Conservation (phyloP, 2,329 filamentous ascomycete genomes). For the Diaporthe vexans region DNA sequence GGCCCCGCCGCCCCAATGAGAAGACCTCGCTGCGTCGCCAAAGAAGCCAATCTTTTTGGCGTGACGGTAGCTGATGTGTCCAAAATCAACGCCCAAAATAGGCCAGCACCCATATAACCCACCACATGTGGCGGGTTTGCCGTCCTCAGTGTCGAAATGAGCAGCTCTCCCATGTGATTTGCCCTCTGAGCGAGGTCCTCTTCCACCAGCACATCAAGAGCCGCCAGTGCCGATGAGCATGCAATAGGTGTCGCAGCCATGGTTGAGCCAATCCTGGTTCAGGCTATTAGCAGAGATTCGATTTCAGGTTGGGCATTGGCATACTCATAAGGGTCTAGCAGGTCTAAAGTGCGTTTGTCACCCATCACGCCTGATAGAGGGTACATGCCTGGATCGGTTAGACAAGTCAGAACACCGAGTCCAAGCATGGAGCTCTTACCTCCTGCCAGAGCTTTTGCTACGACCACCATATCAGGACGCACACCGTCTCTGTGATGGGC, state of each 20-base stretch:
- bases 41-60: constrained; percentile 3
- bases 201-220: constrained; percentile 21
- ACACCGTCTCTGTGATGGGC: constrained; percentile 15
- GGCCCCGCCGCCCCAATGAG: constrained; percentile 17
- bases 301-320: not conserved
- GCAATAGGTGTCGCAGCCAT: constrained; percentile 27
- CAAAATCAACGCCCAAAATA: constrained; percentile 23
- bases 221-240: constrained; percentile 19
- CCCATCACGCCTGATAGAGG: constrained; percentile 28
- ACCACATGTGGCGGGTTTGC: constrained; percentile 14
- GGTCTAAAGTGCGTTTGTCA: not conserved
- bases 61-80: constrained; percentile 10
- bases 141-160: constrained; percentile 3
- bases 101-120: constrained; percentile 9
- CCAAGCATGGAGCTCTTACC: not conserved
- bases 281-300: not conserved
- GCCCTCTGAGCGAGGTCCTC: not conserved
- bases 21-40: constrained; percentile 16
- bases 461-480: constrained; percentile 17
- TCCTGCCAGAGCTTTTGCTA: constrained; percentile 28
- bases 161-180: not conserved
- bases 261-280: constrained; percentile 16
- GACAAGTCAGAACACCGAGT: not conserved
- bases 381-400: constrained; percentile 11
- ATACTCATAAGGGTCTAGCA: constrained; percentile 14